Evolutionary conservation across 805 yeast genomes (phyloP).

Genomic region (Alloascoidea africana): DNA sequence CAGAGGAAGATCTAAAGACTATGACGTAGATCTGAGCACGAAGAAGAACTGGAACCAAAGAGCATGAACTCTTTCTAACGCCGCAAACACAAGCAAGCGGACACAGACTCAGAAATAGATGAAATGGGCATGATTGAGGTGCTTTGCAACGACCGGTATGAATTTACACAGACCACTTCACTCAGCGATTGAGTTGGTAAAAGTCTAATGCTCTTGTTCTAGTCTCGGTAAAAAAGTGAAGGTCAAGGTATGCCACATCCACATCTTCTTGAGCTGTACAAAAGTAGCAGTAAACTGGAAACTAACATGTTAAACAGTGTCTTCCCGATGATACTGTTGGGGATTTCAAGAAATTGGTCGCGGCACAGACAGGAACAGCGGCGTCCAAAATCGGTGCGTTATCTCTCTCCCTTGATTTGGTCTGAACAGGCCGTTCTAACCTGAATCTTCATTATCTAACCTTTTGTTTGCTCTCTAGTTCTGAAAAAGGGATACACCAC

Average conservation of each 20-base stretch:
- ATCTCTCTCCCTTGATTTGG: slow-evolving; percentile 3
- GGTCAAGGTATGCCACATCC: slow-evolving; percentile 34
- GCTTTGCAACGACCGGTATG: slow-evolving; percentile 49
- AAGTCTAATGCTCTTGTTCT: slow-evolving; percentile 7
- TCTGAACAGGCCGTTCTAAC: too few relatives aligned
- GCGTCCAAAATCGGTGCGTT: slow-evolving; percentile 30
- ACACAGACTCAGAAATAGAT: too few relatives aligned
- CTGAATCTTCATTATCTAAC: not conserved
- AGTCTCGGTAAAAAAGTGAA: slow-evolving; percentile 76
- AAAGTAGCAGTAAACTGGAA: not conserved
- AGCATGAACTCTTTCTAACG: too few relatives aligned
- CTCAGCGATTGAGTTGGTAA: not conserved
- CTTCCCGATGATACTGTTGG: slow-evolving; percentile 75
- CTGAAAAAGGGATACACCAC: slow-evolving; percentile 78
- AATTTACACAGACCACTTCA: slow-evolving; percentile 4
- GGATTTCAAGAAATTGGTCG: slow-evolving; percentile 74
- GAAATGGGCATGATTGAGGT: slow-evolving; percentile 48
- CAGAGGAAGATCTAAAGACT: too few relatives aligned
- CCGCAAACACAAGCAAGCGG: too few relatives aligned
- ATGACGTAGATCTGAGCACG: too few relatives aligned
- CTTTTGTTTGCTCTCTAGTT: slow-evolving; percentile 20
- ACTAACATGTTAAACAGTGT: slow-evolving; percentile 24
- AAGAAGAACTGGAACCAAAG: too few relatives aligned
- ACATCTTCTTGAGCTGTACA: too few relatives aligned
- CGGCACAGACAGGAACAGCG: slow-evolving; percentile 70